A percentile compares a stretch with the other conserved stretches of the same genome.
phyloP scores from a whole-genome alignment of 257 asterid genomes.

The Scutellaria barbata region DNA sequence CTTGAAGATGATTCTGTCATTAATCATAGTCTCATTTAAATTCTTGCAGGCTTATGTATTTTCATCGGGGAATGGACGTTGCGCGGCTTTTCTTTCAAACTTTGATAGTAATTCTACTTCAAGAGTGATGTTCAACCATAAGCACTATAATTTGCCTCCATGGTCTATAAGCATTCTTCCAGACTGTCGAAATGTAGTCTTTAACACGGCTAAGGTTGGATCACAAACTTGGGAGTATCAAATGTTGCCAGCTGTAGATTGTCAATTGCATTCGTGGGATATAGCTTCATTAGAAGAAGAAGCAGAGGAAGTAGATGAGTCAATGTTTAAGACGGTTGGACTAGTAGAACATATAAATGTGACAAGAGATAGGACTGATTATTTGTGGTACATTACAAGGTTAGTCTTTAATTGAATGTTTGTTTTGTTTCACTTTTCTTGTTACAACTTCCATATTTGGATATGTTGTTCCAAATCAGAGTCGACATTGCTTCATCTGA shows the following conservation, averaged over 20 bases:
- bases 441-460: background rate
- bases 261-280: slow-evolving; percentile 64
- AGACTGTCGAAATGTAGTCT: slow-evolving; percentile 70
- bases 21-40: background rate
- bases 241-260: slow-evolving; percentile 58
- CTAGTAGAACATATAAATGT: slow-evolving; percentile 88
- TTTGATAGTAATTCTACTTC: slow-evolving; percentile 61
- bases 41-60: slow-evolving; percentile 67
- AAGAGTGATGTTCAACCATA: slow-evolving; percentile 64
- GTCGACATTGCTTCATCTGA: slow-evolving; percentile 64
- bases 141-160: slow-evolving; percentile 80
- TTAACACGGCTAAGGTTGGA: slow-evolving; percentile 89
- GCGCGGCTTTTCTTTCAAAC: slow-evolving; percentile 88
- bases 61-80: slow-evolving; percentile 63
- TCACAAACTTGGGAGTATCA: slow-evolving; percentile 51
- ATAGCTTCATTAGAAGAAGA: slow-evolving; percentile 55
- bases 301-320: slow-evolving; percentile 53
- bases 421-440: background rate
- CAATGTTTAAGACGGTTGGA: slow-evolving; percentile 63
- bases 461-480: slow-evolving; percentile 44
- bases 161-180: slow-evolving; percentile 98
- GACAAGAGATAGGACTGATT: slow-evolving; percentile 88
- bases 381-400: slow-evolving; percentile 97
- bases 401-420: slow-evolving; percentile 27
- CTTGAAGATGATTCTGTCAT: too few relatives aligned